phyloP scores from a whole-genome alignment of 768 basidiomycete species.

The Podaxis rugospora region DNA sequence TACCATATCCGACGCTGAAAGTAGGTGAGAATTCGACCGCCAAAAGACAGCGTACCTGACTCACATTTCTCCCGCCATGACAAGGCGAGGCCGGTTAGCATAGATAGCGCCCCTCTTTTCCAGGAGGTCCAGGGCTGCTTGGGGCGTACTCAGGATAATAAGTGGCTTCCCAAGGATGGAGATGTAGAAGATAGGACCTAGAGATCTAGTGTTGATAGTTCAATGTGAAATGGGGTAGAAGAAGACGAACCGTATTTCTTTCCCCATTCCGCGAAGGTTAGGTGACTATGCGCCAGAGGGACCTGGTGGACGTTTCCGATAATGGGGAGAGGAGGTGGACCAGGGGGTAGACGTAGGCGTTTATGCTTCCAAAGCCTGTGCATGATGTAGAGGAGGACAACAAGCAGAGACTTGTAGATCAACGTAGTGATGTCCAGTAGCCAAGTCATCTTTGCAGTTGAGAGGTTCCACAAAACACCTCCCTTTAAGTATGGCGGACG shows the following conservation, averaged over 20 bases:
- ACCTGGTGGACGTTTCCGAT: conserved; percentile 7
- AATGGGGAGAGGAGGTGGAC: conserved; percentile 1
- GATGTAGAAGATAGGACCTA: conserved; percentile 1
- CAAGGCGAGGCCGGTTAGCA: conserved; percentile 26
- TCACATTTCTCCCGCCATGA: conserved; percentile 26
- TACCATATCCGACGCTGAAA: conserved; percentile 7
- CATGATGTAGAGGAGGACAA: neutral
- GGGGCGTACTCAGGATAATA: conserved; percentile 19
- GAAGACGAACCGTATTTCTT: conserved; percentile 4
- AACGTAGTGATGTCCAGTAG: neutral
- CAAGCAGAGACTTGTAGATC: neutral
- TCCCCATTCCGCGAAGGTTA: conserved; percentile 2
- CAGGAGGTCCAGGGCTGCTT: conserved; percentile 25
- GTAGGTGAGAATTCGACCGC: neutral
- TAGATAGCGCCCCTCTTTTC: conserved; percentile 27
- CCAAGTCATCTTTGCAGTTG: neutral
- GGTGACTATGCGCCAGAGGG: neutral
- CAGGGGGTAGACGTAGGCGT: conserved; percentile 1
- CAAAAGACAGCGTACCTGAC: neutral
- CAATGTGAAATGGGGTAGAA: neutral
- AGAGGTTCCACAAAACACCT: neutral
- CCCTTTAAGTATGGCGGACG: neutral
- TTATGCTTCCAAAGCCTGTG: conserved; percentile 2
- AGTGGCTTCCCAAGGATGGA: conserved; percentile 1
- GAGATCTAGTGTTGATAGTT: neutral